Evolutionary conservation across 139 green algal genomes (phyloP).

Genomic region (Volvox reticuliferus): DNA sequence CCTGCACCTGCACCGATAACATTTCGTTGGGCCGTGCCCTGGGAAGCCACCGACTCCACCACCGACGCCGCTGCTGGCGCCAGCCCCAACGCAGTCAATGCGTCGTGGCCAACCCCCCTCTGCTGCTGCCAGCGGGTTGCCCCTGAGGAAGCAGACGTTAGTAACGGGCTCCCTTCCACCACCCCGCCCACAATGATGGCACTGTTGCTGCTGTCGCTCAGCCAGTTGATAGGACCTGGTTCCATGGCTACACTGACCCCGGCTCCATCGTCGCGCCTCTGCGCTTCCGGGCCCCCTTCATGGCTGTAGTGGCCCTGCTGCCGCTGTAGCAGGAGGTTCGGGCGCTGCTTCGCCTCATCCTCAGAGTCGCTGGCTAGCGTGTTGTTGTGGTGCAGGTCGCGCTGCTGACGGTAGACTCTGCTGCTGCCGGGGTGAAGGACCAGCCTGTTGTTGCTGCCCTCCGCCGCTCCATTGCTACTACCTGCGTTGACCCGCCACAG

Average conservation of each 20-base stretch:
- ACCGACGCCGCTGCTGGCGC: background rate
- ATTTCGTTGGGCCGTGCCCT: background rate
- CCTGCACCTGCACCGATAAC: background rate
- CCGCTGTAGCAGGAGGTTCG: background rate
- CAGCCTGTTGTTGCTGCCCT: background rate
- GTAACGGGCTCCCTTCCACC: background rate
- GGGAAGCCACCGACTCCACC: background rate
- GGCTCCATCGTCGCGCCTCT: background rate
- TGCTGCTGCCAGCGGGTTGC: background rate
- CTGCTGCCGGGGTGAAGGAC: background rate
- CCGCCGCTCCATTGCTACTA: background rate
- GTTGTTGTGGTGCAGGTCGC: background rate
- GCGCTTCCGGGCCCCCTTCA: background rate
- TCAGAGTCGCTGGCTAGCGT: background rate
- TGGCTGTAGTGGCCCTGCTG: background rate
- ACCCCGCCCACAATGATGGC: background rate
- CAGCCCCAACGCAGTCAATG: background rate
- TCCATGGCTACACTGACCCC: background rate
- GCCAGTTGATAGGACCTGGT: background rate
- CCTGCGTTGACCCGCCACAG: background rate
- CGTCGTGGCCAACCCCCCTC: background rate
- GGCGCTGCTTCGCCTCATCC: background rate
- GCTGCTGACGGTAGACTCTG: background rate
- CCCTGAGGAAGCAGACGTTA: background rate
- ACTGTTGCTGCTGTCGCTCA: conserved; percentile 1